A percentile compares a stretch with the other conserved stretches of the same genome.
These are phyloP conservation scores for Phytophthora chlamydospora DNA, from an alignment of 352 stramenopile genomes.

Conservation along the genomic window DNA sequence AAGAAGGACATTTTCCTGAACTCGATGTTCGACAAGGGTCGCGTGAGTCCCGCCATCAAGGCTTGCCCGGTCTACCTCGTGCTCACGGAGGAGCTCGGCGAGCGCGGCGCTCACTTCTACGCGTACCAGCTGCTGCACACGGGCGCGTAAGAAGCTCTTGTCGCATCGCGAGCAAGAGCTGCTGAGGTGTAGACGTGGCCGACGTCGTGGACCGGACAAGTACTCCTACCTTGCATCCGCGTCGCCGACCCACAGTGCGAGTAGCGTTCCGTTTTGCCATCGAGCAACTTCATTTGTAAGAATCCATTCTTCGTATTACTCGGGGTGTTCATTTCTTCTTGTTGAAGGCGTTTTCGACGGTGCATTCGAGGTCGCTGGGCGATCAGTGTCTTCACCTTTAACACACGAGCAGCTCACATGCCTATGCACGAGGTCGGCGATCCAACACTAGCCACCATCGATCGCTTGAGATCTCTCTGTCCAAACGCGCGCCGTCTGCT, in stretches of 20 bases:
- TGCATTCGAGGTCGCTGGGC: too few species aligned
- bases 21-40: slow-evolving; percentile 86
- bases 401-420: too few species aligned
- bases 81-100: slow-evolving; percentile 87
- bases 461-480: too few species aligned
- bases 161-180: slow-evolving; percentile 23
- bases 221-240: background rate
- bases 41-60: slow-evolving; percentile 76
- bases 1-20: slow-evolving; percentile 77
- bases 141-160: slow-evolving; percentile 33
- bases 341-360: too few species aligned
- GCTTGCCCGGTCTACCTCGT: slow-evolving; percentile 90
- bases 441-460: too few species aligned
- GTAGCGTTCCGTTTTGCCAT: slow-evolving; percentile 31
- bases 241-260: slow-evolving; percentile 12
- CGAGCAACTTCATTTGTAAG: slow-evolving; percentile 29
- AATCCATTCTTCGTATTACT: slow-evolving; percentile 28
- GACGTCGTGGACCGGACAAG: slow-evolving; percentile 11
- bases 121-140: slow-evolving; percentile 74
- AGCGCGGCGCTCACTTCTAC: slow-evolving; percentile 89
- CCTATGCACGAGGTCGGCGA: too few species aligned
- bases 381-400: too few species aligned
- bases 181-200: slow-evolving; percentile 30
- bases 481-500: too few species aligned
- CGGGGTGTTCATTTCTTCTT: background rate